Evolutionary conservation across 257 asterid species (phyloP).

Genomic region (Voacanga thouarsii): DNA sequence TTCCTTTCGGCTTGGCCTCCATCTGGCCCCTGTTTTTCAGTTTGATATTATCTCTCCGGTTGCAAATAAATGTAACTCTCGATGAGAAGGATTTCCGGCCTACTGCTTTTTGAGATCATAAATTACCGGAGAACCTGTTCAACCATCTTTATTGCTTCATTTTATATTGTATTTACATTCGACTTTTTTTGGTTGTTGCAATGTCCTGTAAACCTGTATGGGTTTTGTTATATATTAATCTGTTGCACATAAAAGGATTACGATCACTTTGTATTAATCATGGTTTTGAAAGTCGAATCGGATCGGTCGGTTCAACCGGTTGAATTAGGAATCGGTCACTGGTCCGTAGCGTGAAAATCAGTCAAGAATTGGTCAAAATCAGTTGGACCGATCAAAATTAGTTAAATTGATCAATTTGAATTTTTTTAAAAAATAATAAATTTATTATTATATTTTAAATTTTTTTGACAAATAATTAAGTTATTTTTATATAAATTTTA

Average conservation of each 20-base stretch:
- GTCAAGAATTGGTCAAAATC: too few species aligned
- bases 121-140: neutral
- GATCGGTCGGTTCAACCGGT: too few species aligned
- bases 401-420: too few species aligned
- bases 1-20: neutral
- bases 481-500: too few species aligned
- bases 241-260: neutral
- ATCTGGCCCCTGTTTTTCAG: neutral
- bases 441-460: too few species aligned
- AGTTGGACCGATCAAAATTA: too few species aligned
- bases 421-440: too few species aligned
- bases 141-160: neutral
- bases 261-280: too few species aligned
- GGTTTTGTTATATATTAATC: neutral
- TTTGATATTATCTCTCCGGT: neutral
- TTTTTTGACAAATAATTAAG: too few species aligned
- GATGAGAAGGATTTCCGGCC: neutral
- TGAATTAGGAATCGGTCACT: too few species aligned
- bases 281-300: too few species aligned
- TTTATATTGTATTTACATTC: neutral
- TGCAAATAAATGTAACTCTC: slow-evolving; percentile 5
- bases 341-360: too few species aligned
- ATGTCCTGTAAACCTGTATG: neutral
- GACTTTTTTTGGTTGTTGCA: neutral
- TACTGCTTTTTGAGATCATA: neutral